Base-by-base conservation (phyloP, 257 asterid species). In the Capsicum baccatum region DNA sequence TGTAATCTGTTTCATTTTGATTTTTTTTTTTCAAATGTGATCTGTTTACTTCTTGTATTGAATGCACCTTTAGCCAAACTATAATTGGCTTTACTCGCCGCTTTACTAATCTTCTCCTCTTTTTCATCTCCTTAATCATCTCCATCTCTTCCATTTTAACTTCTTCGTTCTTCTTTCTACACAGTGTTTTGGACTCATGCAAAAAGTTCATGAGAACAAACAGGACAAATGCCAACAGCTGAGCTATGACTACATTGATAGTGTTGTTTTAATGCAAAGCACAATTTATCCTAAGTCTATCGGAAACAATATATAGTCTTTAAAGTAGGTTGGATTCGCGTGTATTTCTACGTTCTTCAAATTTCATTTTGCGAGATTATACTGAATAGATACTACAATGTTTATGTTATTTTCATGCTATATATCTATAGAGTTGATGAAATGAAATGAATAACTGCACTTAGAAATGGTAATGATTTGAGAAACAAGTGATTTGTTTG, bases 1-100 rank as follows among this genome's bases (percentile, higher is more conserved):
- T 90, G 83, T 85, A 88, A 91, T 92, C 97, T 90, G 89, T 92
- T 89, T 94, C 94, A 86, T 92, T 91, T 89, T 87, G 21, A 83
- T 89, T 86, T 70, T 66, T 57, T 70, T 79, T 82, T 19, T 69
- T 42, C n/a, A 35, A 16, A 16, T 44, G 4, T 44, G 79, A 44
- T 4, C 9, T 70, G 55, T 76, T 26, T 12, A 13, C 37, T 74
- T 73, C 12, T 50, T 74, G n/a, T 19, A 50, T 19, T 76, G 62
- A 9, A 59, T 59, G 33, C 33, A 13, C 47, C 1, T 76, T 21
- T 76, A 76, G 81, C 81, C 62, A 73, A 26, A 74, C 13, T 50
- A 58, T 19, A 73, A 26, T 21, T 50, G 44, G 60, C 11, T 74
- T 10, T 39, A 73, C 60, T 19, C 42, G 80, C 59, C 42, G 26